Evolutionary conservation across 768 basidiomycete species (phyloP).

Genomic region (Pulveroboletus sp.): DNA sequence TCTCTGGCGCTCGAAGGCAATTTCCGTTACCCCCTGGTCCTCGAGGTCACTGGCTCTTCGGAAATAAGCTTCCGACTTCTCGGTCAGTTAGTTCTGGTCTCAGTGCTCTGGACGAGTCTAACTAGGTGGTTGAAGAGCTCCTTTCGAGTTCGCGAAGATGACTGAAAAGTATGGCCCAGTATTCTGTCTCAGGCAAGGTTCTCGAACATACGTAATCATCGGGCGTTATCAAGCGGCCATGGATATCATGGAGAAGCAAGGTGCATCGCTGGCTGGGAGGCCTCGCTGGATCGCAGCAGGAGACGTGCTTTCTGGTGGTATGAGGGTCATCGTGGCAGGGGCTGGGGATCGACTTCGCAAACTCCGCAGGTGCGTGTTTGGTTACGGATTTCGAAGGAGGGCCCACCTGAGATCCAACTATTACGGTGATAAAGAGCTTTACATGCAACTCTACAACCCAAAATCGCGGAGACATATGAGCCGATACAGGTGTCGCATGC

Average conservation of each 20-base stretch:
- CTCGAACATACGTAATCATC: conserved; percentile 15
- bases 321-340: conserved; percentile 29
- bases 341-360: conserved; percentile 30
- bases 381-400: neutral
- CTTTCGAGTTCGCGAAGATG: conserved; percentile 47
- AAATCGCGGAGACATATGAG: conserved; percentile 30
- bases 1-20: neutral
- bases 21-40: conserved; percentile 17
- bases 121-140: conserved; percentile 3
- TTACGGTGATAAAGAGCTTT: conserved; percentile 22
- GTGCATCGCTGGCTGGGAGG: conserved; percentile 32
- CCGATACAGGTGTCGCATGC: conserved; percentile 33
- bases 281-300: conserved; percentile 34
- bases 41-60: conserved; percentile 14
- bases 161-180: conserved; percentile 58
- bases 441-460: conserved; percentile 34
- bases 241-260: conserved; percentile 41
- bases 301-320: conserved; percentile 33
- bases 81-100: neutral
- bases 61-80: conserved; percentile 8
- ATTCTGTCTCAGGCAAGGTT: conserved; percentile 50
- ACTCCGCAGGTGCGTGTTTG: conserved; percentile 20
- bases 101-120: neutral
- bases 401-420: neutral
- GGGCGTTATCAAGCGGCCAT: conserved; percentile 31